phyloP scores from a whole-genome alignment of 495 filamentous ascomycete genomes.

The Penicillium desertorum region DNA sequence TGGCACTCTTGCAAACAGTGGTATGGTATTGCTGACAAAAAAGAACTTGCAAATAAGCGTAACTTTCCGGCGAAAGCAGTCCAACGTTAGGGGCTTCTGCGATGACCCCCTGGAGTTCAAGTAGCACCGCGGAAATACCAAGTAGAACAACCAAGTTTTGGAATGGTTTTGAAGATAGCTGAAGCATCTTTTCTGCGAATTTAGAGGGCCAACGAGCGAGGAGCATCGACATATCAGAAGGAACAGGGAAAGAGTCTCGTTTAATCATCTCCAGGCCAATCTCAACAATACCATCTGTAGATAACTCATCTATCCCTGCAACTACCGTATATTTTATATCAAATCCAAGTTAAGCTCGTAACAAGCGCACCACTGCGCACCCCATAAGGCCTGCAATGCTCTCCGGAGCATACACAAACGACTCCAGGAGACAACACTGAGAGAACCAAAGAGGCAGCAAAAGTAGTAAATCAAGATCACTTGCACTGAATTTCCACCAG shows the following conservation, averaged over 20 bases:
- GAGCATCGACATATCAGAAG: slow-evolving; percentile 19
- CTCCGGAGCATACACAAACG: slow-evolving; percentile 26
- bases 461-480: too few relatives aligned
- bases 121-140: slow-evolving; percentile 26
- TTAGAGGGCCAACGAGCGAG: slow-evolving; percentile 26
- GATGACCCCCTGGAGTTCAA: slow-evolving; percentile 25
- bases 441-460: slow-evolving; percentile 37
- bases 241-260: slow-evolving; percentile 17
- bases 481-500: too few relatives aligned
- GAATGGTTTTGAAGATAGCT: slow-evolving; percentile 22
- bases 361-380: too few relatives aligned
- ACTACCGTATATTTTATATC: slow-evolving; percentile 27
- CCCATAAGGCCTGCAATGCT: slow-evolving; percentile 27
- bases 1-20: slow-evolving; percentile 22
- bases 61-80: slow-evolving; percentile 22
- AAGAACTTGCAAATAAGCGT: background rate
- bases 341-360: slow-evolving; percentile 38
- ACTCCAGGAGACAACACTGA: slow-evolving; percentile 36
- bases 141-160: slow-evolving; percentile 26
- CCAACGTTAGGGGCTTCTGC: slow-evolving; percentile 10
- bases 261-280: slow-evolving; percentile 35
- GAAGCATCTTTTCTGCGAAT: slow-evolving; percentile 32
- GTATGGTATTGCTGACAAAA: slow-evolving; percentile 17
- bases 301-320: slow-evolving; percentile 34
- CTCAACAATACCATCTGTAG: slow-evolving; percentile 30